These are phyloP conservation scores for Boechera stricta DNA, from an alignment of 345 rosid species.

Conservation along the genomic window DNA sequence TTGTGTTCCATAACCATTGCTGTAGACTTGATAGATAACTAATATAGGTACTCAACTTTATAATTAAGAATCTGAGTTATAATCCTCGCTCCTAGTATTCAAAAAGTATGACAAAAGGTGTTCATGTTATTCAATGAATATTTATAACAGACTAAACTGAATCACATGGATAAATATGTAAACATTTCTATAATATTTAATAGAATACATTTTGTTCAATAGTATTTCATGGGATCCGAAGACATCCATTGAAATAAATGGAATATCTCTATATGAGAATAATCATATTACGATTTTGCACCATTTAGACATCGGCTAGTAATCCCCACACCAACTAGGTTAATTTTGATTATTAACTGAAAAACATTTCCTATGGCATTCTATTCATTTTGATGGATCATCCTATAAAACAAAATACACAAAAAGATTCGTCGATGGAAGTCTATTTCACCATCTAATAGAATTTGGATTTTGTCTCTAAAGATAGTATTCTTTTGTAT, in stretches of 20 bases:
- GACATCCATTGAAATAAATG: not conserved
- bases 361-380: not conserved
- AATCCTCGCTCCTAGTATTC: not conserved
- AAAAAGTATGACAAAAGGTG: not conserved
- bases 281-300: not conserved
- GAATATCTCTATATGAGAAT: not conserved
- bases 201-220: not conserved
- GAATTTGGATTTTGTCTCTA: not conserved
- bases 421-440: not conserved
- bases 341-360: not conserved
- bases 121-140: not conserved
- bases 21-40: not conserved
- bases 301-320: not conserved
- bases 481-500: not conserved
- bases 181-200: not conserved
- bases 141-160: not conserved
- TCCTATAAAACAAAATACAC: not conserved
- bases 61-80: not conserved
- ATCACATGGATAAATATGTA: not conserved
- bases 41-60: not conserved
- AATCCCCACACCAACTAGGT: not conserved
- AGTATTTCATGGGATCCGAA: not conserved
- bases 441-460: not conserved
- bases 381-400: not conserved
- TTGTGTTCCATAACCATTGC: slow-evolving; percentile 7